phyloP scores from a whole-genome alignment of 495 filamentous ascomycete genomes.

The Baudoinia panamericana region DNA sequence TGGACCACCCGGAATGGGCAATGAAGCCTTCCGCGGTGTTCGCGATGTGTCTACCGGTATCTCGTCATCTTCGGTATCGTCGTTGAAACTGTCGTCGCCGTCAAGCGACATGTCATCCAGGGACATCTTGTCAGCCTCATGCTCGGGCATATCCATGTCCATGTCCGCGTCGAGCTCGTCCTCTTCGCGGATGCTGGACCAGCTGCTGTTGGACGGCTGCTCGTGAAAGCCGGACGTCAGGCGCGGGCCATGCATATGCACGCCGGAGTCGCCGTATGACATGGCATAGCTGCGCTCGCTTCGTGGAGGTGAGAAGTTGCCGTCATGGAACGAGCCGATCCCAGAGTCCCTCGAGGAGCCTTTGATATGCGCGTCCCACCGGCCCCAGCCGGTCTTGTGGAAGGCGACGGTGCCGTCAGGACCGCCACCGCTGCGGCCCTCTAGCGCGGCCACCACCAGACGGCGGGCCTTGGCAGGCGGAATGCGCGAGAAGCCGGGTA shows the following conservation, averaged over 20 bases:
- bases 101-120: conserved; percentile 63
- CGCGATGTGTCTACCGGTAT: conserved; percentile 85
- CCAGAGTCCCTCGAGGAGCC: conserved; percentile 31
- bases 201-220: conserved; percentile 44
- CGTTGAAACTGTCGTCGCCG: conserved; percentile 74
- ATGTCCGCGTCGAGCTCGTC: conserved; percentile 48
- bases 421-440: conserved; percentile 56
- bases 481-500: conserved; percentile 85
- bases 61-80: conserved; percentile 96
- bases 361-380: conserved; percentile 74
- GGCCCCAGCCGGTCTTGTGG: conserved; percentile 94
- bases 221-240: conserved; percentile 36
- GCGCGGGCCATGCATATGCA: conserved; percentile 25
- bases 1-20: conserved; percentile 11
- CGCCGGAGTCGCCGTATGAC: conserved; percentile 23
- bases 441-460: conserved; percentile 71
- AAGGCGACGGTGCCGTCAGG: conserved; percentile 67
- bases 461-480: conserved; percentile 84
- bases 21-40: conserved; percentile 51
- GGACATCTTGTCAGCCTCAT: conserved; percentile 95
- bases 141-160: conserved; percentile 50
- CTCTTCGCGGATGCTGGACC: conserved; percentile 47
- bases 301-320: conserved; percentile 15
- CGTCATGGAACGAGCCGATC: conserved; percentile 17
- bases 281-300: conserved; percentile 28